These are phyloP conservation scores for Dryas integrifolia DNA, from an alignment of 331 rosid species.

Conservation along the genomic window DNA sequence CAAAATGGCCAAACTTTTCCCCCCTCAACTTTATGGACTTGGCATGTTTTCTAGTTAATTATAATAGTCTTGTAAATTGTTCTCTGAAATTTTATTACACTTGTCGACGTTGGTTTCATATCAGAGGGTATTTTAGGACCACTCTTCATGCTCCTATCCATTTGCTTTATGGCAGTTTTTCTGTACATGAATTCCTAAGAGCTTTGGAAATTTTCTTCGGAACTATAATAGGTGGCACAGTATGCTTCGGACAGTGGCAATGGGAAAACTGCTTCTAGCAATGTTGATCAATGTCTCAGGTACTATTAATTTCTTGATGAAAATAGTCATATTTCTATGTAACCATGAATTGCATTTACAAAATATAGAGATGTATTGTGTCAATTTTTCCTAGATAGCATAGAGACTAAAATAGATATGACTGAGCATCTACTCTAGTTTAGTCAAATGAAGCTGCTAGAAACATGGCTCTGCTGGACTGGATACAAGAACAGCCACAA, in stretches of 20 bases:
- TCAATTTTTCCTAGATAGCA: neutral
- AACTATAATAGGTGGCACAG: conserved; percentile 69
- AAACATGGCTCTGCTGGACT: too few relatives aligned
- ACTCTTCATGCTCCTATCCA: conserved; percentile 16
- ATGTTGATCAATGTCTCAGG: conserved; percentile 88
- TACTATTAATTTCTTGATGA: conserved; percentile 26
- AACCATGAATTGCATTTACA: neutral
- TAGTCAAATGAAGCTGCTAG: too few relatives aligned
- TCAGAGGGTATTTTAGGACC: neutral
- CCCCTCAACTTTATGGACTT: too few relatives aligned
- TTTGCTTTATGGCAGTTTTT: conserved; percentile 2
- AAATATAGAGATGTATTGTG: neutral
- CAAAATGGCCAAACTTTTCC: too few relatives aligned
- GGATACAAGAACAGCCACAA: neutral
- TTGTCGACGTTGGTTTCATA: too few relatives aligned
- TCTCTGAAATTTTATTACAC: too few relatives aligned
- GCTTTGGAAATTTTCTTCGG: conserved; percentile 23
- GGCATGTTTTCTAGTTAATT: too few relatives aligned
- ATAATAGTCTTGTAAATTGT: too few relatives aligned
- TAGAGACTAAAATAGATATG: too few relatives aligned
- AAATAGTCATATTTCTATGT: neutral
- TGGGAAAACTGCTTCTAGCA: conserved; percentile 55
- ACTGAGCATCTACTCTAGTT: too few relatives aligned
- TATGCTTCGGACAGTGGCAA: conserved; percentile 79
- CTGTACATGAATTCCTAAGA: conserved; percentile 10